Evolutionary conservation across 169 alveolate genomes (phyloP).

Genomic region (Eimeria falciformis): DNA sequence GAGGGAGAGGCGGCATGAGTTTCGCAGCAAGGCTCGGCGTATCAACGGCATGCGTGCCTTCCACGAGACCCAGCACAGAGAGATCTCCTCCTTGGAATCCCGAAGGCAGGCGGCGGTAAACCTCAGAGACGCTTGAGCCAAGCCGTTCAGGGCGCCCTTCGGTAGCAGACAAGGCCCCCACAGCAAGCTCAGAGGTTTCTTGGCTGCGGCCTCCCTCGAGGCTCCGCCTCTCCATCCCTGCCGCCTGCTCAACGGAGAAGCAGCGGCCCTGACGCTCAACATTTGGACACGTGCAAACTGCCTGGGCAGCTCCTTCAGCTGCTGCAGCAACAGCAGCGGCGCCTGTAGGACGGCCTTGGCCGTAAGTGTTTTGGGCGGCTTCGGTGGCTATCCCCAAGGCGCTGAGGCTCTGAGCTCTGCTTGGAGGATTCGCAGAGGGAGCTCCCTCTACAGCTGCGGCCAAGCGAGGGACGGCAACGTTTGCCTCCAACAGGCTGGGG

Average conservation of each 20-base stretch:
- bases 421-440: not conserved
- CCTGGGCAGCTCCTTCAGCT: not conserved
- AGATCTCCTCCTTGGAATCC: conserved; percentile 6
- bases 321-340: conserved; percentile 37
- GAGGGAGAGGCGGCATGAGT: not conserved
- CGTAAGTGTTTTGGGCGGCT: not conserved
- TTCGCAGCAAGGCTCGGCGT: not conserved
- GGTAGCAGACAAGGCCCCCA: not conserved
- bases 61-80: conserved; percentile 41
- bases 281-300: not conserved
- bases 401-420: not conserved
- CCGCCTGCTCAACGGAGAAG: too few relatives aligned
- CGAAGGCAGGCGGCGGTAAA: conserved; percentile 29
- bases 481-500: too few relatives aligned
- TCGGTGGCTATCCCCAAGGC: not conserved
- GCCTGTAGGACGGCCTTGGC: not conserved
- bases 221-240: too few relatives aligned
- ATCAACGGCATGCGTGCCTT: not conserved
- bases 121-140: conserved; percentile 7
- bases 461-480: too few relatives aligned
- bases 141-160: conserved; percentile 46
- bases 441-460: too few relatives aligned
- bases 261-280: too few relatives aligned
- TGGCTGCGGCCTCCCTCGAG: not conserved
- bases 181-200: not conserved